Base-by-base conservation (phyloP, 805 yeast genomes). In the Jamesozyma jinghongensis region DNA sequence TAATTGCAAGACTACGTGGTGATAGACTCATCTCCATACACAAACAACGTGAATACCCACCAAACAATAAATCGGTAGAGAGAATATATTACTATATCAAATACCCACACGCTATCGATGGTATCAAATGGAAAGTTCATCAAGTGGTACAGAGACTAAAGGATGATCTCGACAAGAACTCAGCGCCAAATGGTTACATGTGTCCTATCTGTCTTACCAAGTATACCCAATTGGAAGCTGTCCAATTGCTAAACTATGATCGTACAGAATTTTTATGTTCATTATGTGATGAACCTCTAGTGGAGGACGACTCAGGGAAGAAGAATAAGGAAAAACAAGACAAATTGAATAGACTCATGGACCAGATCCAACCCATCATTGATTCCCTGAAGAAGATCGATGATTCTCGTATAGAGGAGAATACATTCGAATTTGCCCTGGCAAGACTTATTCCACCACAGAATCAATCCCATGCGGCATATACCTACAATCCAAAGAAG, bases 91-190 rank as follows among this genome's bases (percentile, higher is more conserved):
- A 81, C 64, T 92, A 75, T 61, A 80, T 90, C 40, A 95, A 86
- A 56, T 77, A 75, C 57, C 85, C 96, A 3, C 95, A 87, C 60
- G 94, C 97, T 0, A 85, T 92, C 32, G 98, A 92, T 64, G 78
- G 96, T 3, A 78, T 92, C 57, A 92, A 92, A 63, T 92, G 97
- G 97, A 87, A 88, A 56, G 84, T 90, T 44, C 95, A 90, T 59
- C 76, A 84, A 36, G 73, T 92, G 20, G 97, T 85, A 12, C 81
- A 80, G 50, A 61, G 71, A 40, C 70, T 88, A 41, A 85, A 85
- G 56, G 85, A 82, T 47, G 94, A 87, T 53, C 74, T 90, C 65
- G 79, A 85, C 38, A 83, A 79, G 48, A 84, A 81, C 53, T 79
- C 86, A 19, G 88, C 86, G 50, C 94, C 97, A 1, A 95, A 92